These are phyloP conservation scores for Zhuliangozyma blackwelliae DNA, from an alignment of 1,139 yeast species.

Conservation along the genomic window DNA sequence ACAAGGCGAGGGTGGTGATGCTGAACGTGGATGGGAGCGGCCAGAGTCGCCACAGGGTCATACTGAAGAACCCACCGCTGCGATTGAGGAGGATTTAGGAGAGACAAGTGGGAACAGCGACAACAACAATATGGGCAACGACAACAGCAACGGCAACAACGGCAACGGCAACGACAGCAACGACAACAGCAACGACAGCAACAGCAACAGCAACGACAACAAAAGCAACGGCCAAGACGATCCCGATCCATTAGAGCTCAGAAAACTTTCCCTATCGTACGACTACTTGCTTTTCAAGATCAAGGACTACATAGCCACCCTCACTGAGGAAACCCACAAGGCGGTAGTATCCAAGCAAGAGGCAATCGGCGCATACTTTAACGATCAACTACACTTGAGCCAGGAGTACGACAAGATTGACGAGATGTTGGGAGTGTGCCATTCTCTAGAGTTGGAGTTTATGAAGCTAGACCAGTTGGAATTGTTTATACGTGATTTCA, in stretches of 20 bases:
- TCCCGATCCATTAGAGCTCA: slow-evolving; percentile 62
- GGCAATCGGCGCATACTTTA: slow-evolving; percentile 30
- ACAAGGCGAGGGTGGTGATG: too few species aligned
- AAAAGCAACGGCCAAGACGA: too few species aligned
- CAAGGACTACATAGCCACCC: slow-evolving; percentile 44
- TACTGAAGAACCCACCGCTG: too few species aligned
- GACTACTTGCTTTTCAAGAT: slow-evolving; percentile 63
- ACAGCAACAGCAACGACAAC: too few species aligned
- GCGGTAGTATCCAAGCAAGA: slow-evolving; percentile 26
- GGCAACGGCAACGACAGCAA: not conserved
- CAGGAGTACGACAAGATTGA: slow-evolving; percentile 42
- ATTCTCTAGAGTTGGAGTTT: slow-evolving; percentile 57
- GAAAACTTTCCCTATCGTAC: slow-evolving; percentile 53
- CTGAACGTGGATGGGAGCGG: too few species aligned
- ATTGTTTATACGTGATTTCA: slow-evolving; percentile 41
- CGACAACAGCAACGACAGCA: slow-evolving; percentile 4
- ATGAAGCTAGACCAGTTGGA: slow-evolving; percentile 64
- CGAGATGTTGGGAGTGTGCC: slow-evolving; percentile 44
- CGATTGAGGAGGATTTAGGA: too few species aligned
- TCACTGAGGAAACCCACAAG: slow-evolving; percentile 33
- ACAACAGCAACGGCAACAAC: slow-evolving; percentile 2
- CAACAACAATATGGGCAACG: too few species aligned
- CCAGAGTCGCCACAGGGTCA: too few species aligned
- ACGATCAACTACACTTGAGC: slow-evolving; percentile 34
- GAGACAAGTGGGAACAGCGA: too few species aligned